These are phyloP conservation scores for Schizophyllum amplum DNA, from an alignment of 1,284 basidiomycete genomes.

Conservation along the genomic window DNA sequence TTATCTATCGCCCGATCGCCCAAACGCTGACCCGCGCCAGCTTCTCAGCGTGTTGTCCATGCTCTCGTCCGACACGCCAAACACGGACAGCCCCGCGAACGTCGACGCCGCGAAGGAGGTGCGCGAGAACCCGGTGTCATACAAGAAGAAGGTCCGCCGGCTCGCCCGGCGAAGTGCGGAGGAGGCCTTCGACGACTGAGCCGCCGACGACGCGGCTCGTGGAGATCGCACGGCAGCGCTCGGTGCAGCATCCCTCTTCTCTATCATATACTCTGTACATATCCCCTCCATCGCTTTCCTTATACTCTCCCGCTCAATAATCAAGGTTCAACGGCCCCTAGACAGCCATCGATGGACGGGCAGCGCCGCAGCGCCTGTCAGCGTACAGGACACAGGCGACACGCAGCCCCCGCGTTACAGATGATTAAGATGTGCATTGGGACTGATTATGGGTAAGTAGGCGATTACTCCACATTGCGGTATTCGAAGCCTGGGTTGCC, in stretches of 20 bases:
- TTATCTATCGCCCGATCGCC: slow-evolving; percentile 5
- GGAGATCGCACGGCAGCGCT: neutral
- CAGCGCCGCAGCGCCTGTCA: too few species aligned
- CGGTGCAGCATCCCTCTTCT: neutral
- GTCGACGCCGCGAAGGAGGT: slow-evolving; percentile 94
- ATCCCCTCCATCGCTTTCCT: neutral
- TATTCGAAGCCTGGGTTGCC: slow-evolving; percentile 83
- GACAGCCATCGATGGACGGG: too few species aligned
- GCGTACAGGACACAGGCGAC: too few species aligned
- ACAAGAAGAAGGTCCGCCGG: slow-evolving; percentile 90
- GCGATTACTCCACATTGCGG: slow-evolving; percentile 47
- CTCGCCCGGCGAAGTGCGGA: slow-evolving; percentile 81
- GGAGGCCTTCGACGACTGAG: slow-evolving; percentile 62
- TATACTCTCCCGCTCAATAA: neutral
- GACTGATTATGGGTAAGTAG: neutral
- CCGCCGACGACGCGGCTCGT: neutral
- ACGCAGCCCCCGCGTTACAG: too few species aligned
- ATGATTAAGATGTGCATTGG: neutral
- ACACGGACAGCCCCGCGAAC: slow-evolving; percentile 94
- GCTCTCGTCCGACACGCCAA: slow-evolving; percentile 87
- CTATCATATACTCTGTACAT: neutral
- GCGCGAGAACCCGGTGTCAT: slow-evolving; percentile 66
- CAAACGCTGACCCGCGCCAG: slow-evolving; percentile 35
- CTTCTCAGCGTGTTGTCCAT: slow-evolving; percentile 95
- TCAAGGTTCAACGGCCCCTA: neutral